Evolutionary conservation across 2,329 filamentous ascomycete genomes (phyloP).

Genomic region (Cladophialophora bantiana): DNA sequence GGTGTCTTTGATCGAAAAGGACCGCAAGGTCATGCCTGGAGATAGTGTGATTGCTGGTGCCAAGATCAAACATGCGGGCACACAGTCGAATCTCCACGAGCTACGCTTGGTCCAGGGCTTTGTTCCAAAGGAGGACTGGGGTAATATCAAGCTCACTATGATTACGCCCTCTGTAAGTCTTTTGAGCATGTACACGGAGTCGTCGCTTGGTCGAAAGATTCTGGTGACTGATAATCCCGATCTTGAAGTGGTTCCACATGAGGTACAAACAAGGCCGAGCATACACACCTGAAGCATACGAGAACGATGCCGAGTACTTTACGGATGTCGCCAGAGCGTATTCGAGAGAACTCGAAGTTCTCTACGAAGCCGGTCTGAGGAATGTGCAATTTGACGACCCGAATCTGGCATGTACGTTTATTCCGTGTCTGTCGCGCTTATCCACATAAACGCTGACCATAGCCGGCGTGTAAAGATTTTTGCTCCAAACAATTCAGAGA

Average conservation of each 20-base stretch:
- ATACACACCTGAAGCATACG: slow-evolving; percentile 64
- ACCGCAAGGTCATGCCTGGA: slow-evolving; percentile 59
- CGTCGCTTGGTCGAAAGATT: background rate
- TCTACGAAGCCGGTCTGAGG: slow-evolving; percentile 64
- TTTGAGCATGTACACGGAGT: background rate
- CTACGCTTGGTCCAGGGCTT: slow-evolving; percentile 66
- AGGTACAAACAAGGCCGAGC: slow-evolving; percentile 64
- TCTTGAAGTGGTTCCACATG: slow-evolving; percentile 67
- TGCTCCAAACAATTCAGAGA: slow-evolving; percentile 71
- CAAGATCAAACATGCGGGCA: slow-evolving; percentile 65
- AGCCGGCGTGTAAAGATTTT: slow-evolving; percentile 59
- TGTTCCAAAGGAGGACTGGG: slow-evolving; percentile 66
- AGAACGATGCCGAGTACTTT: slow-evolving; percentile 68
- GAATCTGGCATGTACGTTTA: slow-evolving; percentile 63
- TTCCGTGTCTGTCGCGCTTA: background rate
- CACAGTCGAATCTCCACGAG: slow-evolving; percentile 63
- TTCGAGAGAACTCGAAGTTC: slow-evolving; percentile 65
- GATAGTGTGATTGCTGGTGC: slow-evolving; percentile 64
- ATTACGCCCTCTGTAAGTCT: slow-evolving; percentile 62
- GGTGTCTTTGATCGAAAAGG: slow-evolving; percentile 66
- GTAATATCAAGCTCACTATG: slow-evolving; percentile 72
- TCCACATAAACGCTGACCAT: background rate
- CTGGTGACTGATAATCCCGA: background rate
- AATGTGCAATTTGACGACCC: slow-evolving; percentile 69
- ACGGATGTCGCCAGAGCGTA: slow-evolving; percentile 70